These are phyloP conservation scores for Halophytophthora batemanensis DNA, from an alignment of 352 stramenopile species.

Conservation along the genomic window DNA sequence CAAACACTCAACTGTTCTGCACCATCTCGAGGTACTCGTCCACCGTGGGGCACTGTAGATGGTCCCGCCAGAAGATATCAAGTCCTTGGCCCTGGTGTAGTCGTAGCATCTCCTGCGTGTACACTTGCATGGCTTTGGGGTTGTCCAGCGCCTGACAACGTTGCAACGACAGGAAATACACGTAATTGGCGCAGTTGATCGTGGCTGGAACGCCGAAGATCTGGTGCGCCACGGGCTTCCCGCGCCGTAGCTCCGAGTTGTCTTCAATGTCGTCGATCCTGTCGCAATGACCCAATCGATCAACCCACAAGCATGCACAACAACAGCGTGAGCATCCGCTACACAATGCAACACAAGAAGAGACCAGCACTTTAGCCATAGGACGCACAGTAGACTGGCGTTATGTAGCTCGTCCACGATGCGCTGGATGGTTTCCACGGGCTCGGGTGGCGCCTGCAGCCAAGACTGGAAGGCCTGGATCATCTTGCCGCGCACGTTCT, in stretches of 20 bases:
- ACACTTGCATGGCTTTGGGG: constrained; percentile 83
- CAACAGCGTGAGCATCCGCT: constrained; percentile 8
- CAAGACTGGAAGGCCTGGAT: constrained; percentile 89
- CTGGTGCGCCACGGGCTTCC: constrained; percentile 92
- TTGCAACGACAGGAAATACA: constrained; percentile 96
- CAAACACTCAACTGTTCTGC: constrained; percentile 82
- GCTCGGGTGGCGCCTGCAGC: constrained; percentile 57
- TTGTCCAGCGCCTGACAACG: constrained; percentile 87
- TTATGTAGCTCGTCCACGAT: constrained; percentile 97
- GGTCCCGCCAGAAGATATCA: constrained; percentile 95
- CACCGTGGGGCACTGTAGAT: constrained; percentile 86
- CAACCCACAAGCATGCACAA: neutral
- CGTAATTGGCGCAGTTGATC: constrained; percentile 99
- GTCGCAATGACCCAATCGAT: neutral
- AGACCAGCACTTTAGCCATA: neutral
- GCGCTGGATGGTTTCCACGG: constrained; percentile 82
- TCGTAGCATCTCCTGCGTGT: constrained; percentile 94
- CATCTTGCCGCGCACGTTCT: constrained; percentile 87
- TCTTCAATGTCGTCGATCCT: constrained; percentile 98
- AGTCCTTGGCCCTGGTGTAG: constrained; percentile 95
- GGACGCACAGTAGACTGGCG: constrained; percentile 86
- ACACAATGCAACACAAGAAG: constrained; percentile 1
- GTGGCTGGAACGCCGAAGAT: constrained; percentile 95
- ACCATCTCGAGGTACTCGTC: constrained; percentile 95
- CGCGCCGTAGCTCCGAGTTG: constrained; percentile 93